Percentiles rank a stretch among this genome's conserved stretches.
Evolutionary conservation across 345 rosid genomes (phyloP).

Genomic region (Clarkia xantiana): DNA sequence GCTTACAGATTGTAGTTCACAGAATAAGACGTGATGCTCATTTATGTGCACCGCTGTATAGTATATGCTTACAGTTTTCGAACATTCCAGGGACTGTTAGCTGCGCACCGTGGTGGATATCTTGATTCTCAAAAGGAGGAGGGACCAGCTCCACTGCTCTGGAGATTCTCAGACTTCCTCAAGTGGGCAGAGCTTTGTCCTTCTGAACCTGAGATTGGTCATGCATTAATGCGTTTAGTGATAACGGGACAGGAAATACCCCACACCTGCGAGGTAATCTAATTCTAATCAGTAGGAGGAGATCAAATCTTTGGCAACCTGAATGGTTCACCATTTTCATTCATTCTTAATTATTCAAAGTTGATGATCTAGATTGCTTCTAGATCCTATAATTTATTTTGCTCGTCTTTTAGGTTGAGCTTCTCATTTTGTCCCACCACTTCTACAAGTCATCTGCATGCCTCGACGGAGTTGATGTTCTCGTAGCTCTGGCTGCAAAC

Average conservation of each 20-base stretch:
- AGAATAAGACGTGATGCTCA: too few relatives aligned
- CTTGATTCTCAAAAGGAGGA: conserved; percentile 93
- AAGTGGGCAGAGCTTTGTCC: conserved; percentile 99
- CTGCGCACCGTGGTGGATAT: conserved; percentile 98
- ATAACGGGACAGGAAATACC: conserved; percentile 97
- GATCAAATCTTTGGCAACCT: too few relatives aligned
- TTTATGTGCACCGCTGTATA: too few relatives aligned
- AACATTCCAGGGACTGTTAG: conserved; percentile 65
- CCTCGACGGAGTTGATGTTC: conserved; percentile 99
- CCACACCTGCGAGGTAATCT: conserved; percentile 85
- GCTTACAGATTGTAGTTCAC: too few relatives aligned
- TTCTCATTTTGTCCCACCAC: conserved; percentile 92
- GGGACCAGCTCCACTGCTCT: conserved; percentile 91
- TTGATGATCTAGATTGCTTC: neutral
- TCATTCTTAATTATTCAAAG: neutral
- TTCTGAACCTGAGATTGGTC: conserved; percentile 94
- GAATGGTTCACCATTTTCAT: too few relatives aligned
- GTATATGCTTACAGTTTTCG: neutral
- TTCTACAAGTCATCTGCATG: conserved; percentile 95
- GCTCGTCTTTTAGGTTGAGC: conserved; percentile 61
- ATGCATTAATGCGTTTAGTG: conserved; percentile 97
- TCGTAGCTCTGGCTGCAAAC: conserved; percentile 92
- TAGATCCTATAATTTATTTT: conserved; percentile 1
- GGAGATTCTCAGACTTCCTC: conserved; percentile 95
- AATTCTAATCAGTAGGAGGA: neutral